Evolutionary conservation across 2,329 filamentous ascomycete genomes (phyloP), one percentile per base, ranked within the genome.

Genomic region (Mycosphaerella sp.): DNA sequence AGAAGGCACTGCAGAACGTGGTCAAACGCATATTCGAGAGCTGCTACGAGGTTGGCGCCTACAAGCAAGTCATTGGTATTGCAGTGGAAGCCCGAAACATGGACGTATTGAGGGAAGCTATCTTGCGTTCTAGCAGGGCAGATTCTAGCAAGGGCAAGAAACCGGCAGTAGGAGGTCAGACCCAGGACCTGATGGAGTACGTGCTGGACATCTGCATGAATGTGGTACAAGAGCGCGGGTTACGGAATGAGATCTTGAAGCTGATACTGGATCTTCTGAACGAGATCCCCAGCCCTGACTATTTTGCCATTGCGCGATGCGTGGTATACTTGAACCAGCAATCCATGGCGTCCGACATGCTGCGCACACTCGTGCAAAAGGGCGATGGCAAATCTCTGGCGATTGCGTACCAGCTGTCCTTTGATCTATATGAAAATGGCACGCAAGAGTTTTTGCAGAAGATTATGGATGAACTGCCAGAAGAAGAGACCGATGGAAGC

Each of bases 361-460:
- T 98, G 41, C 81, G 81, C 48, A 85, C 89, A 62, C 80, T 98
- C 21, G 85, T 97, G 8, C 80, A 86, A 57, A 87, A 87, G 60
- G 88, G 84, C 5, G 88, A 95, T 62, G 79, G 83, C 48, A 83
- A 83, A 56, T 90, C 89, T 0, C 81, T 89, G 12, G 87, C 91
- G 17, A 86, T 89, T 47, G 93, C 93, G 14, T 98, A 97, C 71
- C 93, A 98, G 70, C 95, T 98, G 54, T 93, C 92, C 1, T 98
- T 98, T 66, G 93, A 98, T 67, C 79, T 98, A 5, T 97, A 96
- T 72, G 93, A 98, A 74, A 98, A 98, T 67, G 93, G 93, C 62
- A 97, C 93, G 0, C 93, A 98, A 66, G 93, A 97, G 69, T 98
- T 98, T 65, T 74, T 98, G 23, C 84, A 85, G 62, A 96, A 93